Percentiles rank a stretch among this genome's conserved stretches.
phyloP scores from a whole-genome alignment of 371 early-diverging fungal genomes.

The Mucor piriformis region DNA sequence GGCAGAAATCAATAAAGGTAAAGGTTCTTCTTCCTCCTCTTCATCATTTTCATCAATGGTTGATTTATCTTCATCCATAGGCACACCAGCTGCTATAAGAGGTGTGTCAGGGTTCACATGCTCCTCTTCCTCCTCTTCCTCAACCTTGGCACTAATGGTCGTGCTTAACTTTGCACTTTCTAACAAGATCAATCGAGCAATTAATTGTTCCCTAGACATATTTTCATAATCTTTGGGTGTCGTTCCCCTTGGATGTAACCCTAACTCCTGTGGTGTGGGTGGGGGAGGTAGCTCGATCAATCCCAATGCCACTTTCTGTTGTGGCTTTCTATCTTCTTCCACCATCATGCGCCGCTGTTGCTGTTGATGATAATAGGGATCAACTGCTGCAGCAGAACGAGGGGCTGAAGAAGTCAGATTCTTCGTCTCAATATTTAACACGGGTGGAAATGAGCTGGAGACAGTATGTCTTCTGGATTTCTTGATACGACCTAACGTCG shows the following conservation, averaged over 20 bases:
- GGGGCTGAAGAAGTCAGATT: conserved; percentile 13
- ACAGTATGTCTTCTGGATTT: conserved; percentile 32
- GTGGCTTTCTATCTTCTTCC: conserved; percentile 21
- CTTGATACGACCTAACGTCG: conserved; percentile 4
- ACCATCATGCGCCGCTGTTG: not conserved
- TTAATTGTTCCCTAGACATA: conserved; percentile 31
- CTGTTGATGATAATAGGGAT: not conserved
- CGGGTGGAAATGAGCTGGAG: conserved; percentile 24
- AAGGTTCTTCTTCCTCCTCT: conserved; percentile 18
- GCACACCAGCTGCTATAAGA: not conserved
- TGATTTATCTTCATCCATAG: conserved; percentile 14
- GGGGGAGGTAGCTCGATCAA: conserved; percentile 34
- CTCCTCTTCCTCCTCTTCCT: conserved; percentile 20
- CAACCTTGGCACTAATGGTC: not conserved
- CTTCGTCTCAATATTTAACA: conserved; percentile 28
- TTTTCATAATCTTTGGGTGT: conserved; percentile 24
- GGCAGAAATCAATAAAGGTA: not conserved
- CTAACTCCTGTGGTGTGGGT: conserved; percentile 44
- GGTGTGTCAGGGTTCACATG: conserved; percentile 1
- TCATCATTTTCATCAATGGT: conserved; percentile 30
- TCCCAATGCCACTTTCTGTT: conserved; percentile 26
- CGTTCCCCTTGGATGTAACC: conserved; percentile 13
- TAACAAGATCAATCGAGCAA: conserved; percentile 22
- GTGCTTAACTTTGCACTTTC: conserved; percentile 15
- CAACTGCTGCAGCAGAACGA: conserved; percentile 22